phyloP scores from a whole-genome alignment of 352 stramenopile species.

The Phytophthora crassamura region DNA sequence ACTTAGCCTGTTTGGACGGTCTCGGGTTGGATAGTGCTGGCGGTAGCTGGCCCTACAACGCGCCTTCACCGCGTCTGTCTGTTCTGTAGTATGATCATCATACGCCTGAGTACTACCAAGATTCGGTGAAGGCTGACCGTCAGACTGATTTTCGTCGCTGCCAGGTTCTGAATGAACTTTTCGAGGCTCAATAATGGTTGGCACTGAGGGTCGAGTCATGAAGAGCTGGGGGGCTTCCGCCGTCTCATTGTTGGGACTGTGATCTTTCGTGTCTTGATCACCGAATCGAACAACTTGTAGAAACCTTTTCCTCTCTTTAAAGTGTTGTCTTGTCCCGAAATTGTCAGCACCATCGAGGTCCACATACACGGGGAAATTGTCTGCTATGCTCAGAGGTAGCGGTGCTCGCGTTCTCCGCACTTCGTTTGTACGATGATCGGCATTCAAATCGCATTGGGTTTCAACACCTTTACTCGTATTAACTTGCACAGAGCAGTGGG shows the following conservation, averaged over 20 bases:
- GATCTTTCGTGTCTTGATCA: neutral
- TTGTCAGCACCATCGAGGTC: constrained; percentile 28
- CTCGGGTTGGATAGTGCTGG: constrained; percentile 16
- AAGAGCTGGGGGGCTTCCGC: neutral
- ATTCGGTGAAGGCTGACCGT: constrained; percentile 10
- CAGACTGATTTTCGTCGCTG: constrained; percentile 29
- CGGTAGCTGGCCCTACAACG: constrained; percentile 31
- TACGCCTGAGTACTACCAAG: constrained; percentile 1
- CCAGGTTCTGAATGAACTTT: constrained; percentile 12
- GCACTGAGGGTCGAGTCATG: neutral
- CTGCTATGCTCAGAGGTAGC: constrained; percentile 25
- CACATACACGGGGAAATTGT: constrained; percentile 48
- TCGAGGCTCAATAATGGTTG: neutral
- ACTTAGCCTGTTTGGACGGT: constrained; percentile 5
- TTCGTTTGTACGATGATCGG: constrained; percentile 5
- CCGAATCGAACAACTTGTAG: constrained; percentile 44
- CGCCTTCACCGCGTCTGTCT: constrained; percentile 4
- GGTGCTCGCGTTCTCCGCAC: constrained; percentile 4
- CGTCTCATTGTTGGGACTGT: constrained; percentile 12
- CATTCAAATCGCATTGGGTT: constrained; percentile 24
- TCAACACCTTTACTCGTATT: constrained; percentile 7
- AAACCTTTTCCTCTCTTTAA: constrained; percentile 35
- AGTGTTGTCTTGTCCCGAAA: neutral
- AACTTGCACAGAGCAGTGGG: neutral
- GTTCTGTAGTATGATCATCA: constrained; percentile 2